phyloP scores from a whole-genome alignment of 2,329 filamentous ascomycete species.

The Aspergillus novofumigatus region DNA sequence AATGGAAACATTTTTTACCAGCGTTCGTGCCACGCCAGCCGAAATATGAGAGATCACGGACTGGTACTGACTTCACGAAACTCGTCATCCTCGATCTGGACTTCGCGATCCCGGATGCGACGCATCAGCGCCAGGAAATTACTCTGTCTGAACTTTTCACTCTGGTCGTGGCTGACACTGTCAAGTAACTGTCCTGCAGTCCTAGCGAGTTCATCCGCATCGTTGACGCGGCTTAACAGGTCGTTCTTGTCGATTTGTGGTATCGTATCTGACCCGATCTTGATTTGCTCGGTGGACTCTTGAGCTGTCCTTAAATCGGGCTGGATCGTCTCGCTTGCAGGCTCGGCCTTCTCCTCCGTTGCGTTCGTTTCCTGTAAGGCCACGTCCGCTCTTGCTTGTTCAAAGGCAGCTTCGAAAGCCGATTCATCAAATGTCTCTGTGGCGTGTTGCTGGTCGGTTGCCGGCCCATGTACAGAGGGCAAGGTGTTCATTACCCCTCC shows the following conservation, averaged over 20 bases:
- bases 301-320: slow-evolving; percentile 8
- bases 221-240: slow-evolving; percentile 32
- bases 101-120: slow-evolving; percentile 66
- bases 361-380: slow-evolving; percentile 22
- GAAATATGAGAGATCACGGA: slow-evolving; percentile 36
- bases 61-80: slow-evolving; percentile 45
- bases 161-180: slow-evolving; percentile 64
- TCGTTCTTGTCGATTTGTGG: slow-evolving; percentile 31
- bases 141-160: slow-evolving; percentile 72
- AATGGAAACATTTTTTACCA: slow-evolving; percentile 34
- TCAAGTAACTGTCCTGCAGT: slow-evolving; percentile 69
- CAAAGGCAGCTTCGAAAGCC: slow-evolving; percentile 44
- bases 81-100: slow-evolving; percentile 66
- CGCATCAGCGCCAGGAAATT: slow-evolving; percentile 75
- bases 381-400: slow-evolving; percentile 38
- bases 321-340: slow-evolving; percentile 16
- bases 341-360: slow-evolving; percentile 12
- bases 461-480: slow-evolving; percentile 22
- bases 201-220: slow-evolving; percentile 65
- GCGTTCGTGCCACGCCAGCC: slow-evolving; percentile 31
- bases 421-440: slow-evolving; percentile 40
- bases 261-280: slow-evolving; percentile 44
- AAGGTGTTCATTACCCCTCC: slow-evolving; percentile 17
- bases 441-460: slow-evolving; percentile 19
- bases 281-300: slow-evolving; percentile 23